Base-by-base conservation (phyloP, 1,139 yeast species). In the Casaregolazyma suthepensis region DNA sequence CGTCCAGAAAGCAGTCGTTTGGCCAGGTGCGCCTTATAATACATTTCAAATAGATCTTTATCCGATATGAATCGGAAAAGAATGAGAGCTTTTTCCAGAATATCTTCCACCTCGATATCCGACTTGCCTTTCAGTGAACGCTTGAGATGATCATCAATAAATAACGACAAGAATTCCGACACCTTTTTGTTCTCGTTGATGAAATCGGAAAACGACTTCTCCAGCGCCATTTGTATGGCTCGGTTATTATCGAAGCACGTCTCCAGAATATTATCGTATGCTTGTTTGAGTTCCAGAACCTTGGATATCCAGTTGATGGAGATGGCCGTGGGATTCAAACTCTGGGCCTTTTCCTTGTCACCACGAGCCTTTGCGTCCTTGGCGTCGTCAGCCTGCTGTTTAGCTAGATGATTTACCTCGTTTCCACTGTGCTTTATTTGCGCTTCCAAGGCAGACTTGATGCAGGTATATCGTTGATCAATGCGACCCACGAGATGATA, bases 1-100 rank as follows among this genome's bases (percentile, higher is more conserved):
- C 72, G 69, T 53, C 66, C 67, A 54, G 87, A 83, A 53, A 93
- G 75, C 38, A 83, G 66, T 56, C 99, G 74, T 66, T 88, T 89
- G 1, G 98, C 97, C 59, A 93, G 77, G 71, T 89, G 96, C 53
- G 85, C 87, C 61, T 91, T 91, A 69, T 89, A 93, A 59, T 86
- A 84, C 37, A 81, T 83, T 67, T 89, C 96, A 70, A 93, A 93
- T 42, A 88, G 75, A 68, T 93, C 98, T 65, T 89, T 91, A 62
- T 93, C 97, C 52, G 81, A 77, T 44, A 93, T 76, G 61, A 81
- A 83, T 54, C 85, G 74, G 63, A 90, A 83, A 46, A 93, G 75
- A 38, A 75, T 70, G 10, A 86, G 75, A 0, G 90, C 78, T 45
- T 79, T 77, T 48, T 75, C 75, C 47, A 89, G 70, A 9, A 80